Base-by-base conservation (phyloP, 352 stramenopile genomes). In the Pythium coloratum region DNA sequence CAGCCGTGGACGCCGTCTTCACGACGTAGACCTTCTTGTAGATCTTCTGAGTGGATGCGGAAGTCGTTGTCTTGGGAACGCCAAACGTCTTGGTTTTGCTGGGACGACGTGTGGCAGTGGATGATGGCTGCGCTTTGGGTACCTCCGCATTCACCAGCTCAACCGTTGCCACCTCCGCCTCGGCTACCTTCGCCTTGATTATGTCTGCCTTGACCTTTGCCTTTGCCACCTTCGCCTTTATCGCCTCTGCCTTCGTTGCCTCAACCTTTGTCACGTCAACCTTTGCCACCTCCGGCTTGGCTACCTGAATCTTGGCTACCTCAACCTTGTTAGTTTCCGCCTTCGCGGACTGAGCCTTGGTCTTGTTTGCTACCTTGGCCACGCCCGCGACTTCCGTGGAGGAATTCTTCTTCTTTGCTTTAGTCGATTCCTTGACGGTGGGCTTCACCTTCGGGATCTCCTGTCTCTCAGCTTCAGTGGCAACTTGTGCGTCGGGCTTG, bases 1-100 rank as follows among this genome's bases (percentile, higher is more conserved):
- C 34, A 6, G 46, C n/a, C 1, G 69, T 47, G 28, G 46, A 38
- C 3, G 54, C 53, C 16, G 33, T 49, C 55, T 78, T 78, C 6
- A 67, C 69, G 26, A 78, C 65, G 72, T 79, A 79, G 18, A 79
- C 64, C 47, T 74, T 60, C 53, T 73, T 77, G 62, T 60, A 72
- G 30, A 47, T 59, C 57, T 73, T 74, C 7, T 69, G 50, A 14
- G 46, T 10, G 1, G 61, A 61, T 1, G 34, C 4, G 13, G 28
- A 20, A 3, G 58, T 4, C 20, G 47, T n/a, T 33, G 33, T 16
- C 24, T 62, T 70, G 2, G 55, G 36, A 6, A 34, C 9, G 26
- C 36, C 36, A 3, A 50, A 9, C 0, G 44, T 33, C 47, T 70
- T 64, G 46, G 34, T 14, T 36, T 59, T 76, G 62, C 60, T 72